Conservation (phyloP, 768 basidiomycete genomes). For the Cyclocybe aegerita region DNA sequence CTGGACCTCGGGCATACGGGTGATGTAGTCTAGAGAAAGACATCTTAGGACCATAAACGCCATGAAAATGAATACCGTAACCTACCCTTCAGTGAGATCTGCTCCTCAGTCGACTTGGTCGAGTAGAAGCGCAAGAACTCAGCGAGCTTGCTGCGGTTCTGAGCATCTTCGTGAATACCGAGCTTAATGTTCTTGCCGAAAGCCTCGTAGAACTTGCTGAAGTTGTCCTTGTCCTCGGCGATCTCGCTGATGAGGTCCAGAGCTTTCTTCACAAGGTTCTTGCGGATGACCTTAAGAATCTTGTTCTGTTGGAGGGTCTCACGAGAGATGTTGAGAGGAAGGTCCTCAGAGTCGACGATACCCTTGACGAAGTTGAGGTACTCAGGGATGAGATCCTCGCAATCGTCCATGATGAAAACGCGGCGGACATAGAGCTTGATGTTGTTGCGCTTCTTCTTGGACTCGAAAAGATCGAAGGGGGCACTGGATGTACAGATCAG, state of each 20-base stretch:
- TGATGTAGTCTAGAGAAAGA: conserved; percentile 82
- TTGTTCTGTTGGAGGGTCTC: conserved; percentile 99
- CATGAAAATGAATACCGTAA: neutral
- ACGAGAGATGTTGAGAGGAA: conserved; percentile 99
- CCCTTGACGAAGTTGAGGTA: conserved; percentile 99
- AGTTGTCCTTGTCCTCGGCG: conserved; percentile 99
- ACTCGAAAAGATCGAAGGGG: conserved; percentile 99
- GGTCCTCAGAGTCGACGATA: conserved; percentile 99
- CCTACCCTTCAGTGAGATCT: conserved; percentile 88
- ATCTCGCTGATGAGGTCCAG: conserved; percentile 94
- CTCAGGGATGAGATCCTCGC: conserved; percentile 98
- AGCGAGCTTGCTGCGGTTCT: conserved; percentile 98
- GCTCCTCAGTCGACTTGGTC: conserved; percentile 90
- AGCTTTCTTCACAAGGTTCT: conserved; percentile 99
- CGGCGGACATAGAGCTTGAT: conserved; percentile 99
- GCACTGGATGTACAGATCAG: conserved; percentile 50
- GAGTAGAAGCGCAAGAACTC: conserved; percentile 99
- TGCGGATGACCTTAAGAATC: conserved; percentile 99
- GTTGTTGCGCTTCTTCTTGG: conserved; percentile 99
- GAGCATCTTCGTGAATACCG: conserved; percentile 98
- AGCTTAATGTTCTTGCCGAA: conserved; percentile 99
- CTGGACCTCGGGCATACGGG: conserved; percentile 98
- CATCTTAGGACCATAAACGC: neutral
- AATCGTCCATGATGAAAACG: conserved; percentile 99
- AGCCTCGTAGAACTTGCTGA: conserved; percentile 93